Evolutionary conservation across 805 yeast genomes (phyloP).

Genomic region (Saccharomycopsis capsularis): DNA sequence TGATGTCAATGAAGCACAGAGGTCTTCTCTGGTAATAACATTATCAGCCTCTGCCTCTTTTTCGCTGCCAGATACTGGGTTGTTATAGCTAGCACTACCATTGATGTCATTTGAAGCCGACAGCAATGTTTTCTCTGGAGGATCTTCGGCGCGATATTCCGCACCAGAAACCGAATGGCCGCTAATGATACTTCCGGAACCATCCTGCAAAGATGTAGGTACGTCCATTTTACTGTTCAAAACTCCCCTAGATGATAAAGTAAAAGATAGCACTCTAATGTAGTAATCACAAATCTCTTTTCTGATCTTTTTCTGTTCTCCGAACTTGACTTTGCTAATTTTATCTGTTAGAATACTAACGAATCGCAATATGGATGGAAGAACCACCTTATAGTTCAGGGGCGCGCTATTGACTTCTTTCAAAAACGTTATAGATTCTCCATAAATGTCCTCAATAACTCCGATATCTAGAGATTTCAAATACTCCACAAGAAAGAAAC

Average conservation of each 20-base stretch:
- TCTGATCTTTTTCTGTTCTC: constrained; percentile 50
- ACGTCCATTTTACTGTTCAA: constrained; percentile 8
- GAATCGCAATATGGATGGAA: constrained; percentile 49
- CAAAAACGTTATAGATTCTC: constrained; percentile 47
- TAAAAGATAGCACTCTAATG: constrained; percentile 29
- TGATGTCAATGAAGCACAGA: constrained; percentile 35
- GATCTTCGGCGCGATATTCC: background rate
- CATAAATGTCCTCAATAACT: constrained; percentile 74
- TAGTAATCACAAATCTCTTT: constrained; percentile 45
- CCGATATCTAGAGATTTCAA: constrained; percentile 63
- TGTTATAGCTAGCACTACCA: background rate
- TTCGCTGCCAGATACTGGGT: background rate
- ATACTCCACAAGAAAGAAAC: constrained; percentile 54
- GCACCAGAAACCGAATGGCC: background rate
- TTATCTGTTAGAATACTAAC: constrained; percentile 48
- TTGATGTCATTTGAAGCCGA: background rate
- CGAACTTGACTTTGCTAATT: constrained; percentile 49
- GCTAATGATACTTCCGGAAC: too few species aligned
- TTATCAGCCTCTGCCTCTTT: background rate
- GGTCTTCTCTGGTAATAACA: constrained; percentile 36
- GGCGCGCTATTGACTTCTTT: constrained; percentile 48
- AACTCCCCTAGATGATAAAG: constrained; percentile 26
- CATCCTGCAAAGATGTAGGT: background rate
- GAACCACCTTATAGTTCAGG: constrained; percentile 39
- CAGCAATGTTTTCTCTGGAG: background rate